phyloP scores from a whole-genome alignment of 2,329 filamentous ascomycete species.

The Penicillium glabrum region DNA sequence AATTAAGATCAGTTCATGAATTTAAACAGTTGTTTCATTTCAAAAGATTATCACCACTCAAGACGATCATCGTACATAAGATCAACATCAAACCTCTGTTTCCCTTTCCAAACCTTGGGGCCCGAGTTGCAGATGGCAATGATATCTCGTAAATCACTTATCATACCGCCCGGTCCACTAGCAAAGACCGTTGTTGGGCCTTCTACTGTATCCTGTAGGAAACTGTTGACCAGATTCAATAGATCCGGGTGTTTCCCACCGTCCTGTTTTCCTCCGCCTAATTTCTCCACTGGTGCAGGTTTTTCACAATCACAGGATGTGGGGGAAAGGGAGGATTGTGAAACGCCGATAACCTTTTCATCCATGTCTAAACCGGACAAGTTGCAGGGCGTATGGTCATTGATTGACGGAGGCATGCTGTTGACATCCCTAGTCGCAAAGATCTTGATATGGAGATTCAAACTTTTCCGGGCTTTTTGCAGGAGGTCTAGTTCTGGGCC shows the following conservation, averaged over 20 bases:
- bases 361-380: neutral
- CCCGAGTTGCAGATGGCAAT: conserved; percentile 58
- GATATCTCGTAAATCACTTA: conserved; percentile 55
- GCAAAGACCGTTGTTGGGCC: conserved; percentile 59
- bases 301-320: neutral
- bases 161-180: conserved; percentile 62
- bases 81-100: conserved; percentile 57
- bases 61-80: conserved; percentile 63
- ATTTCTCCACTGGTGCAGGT: neutral
- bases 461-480: neutral
- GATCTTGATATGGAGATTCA: neutral
- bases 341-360: neutral
- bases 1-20: no score
- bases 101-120: conserved; percentile 57
- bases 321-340: neutral
- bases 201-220: conserved; percentile 46
- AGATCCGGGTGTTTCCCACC: neutral
- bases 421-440: neutral
- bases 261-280: neutral
- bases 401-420: no score
- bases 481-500: conserved; percentile 53
- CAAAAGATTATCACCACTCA: conserved; percentile 18
- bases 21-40: no score
- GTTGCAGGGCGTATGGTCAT: neutral
- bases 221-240: conserved; percentile 45